Evolutionary conservation across 768 basidiomycete genomes (phyloP), one percentile per base, ranked within the genome.

Genomic region (Macrolepiota albuminosa): DNA sequence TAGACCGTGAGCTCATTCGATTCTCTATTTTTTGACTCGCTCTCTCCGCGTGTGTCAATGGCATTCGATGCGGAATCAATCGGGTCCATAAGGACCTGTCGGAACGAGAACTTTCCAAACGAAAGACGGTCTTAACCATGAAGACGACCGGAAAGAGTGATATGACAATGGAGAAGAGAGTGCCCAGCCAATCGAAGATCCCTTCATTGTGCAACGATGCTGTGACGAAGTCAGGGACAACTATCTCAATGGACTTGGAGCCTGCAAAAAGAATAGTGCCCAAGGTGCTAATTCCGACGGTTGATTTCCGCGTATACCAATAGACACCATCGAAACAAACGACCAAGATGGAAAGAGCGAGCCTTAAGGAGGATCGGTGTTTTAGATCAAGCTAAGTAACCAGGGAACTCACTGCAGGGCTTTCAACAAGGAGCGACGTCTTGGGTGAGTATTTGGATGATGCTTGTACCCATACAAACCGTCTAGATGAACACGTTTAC

Each of bases 231-330:
- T 51, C 36, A 9, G 61, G 62, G 16, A 51, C 55, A 13, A 64
- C 14, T 6, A 62, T 46, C 6, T 58, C 36, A 13, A 67, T 54
- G 11, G 64, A 21, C 2, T 58, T 49, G 43, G 62, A 58, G 6
- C 59, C 33, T 14, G 68, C 69, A 0, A 69, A 24, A 6, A 74
- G 60, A 16, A 61, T 31, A 3, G 62, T 68, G 18, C 72, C 71
- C 0, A 62, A 18, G 10, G 68, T 64, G 21, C 72, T 73, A 55
- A 78, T 70, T 4, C 70, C 70, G 13, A 68, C 68, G 0, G 71
- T 76, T 1, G 74, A 71, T 39, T 62, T 67, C 26, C 71, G 68
- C 1, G 72, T 70, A 54, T 66, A 75, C 74, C 75, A 76, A 56
- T 76, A 76, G 48, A 68, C 59, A 48, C 69, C 45, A 8, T 65